These are phyloP conservation scores for Thinopyrum elongatum DNA, from an alignment of 176 grass and related monocot genomes.

Conservation along the genomic window DNA sequence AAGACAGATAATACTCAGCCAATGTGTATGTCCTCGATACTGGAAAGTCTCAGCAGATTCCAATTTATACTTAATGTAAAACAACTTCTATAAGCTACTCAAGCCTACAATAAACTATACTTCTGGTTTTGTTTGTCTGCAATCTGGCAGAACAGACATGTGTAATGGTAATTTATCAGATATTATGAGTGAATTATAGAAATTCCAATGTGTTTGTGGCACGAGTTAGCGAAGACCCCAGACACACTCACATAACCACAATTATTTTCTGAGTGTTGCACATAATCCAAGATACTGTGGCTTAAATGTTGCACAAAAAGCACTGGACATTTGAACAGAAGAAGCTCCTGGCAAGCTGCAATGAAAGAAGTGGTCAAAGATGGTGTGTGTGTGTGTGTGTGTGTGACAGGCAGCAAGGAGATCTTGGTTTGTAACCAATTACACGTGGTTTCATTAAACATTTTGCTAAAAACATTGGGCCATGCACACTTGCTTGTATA, in stretches of 20 bases:
- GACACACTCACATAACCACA: background rate
- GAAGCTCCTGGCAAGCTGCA: background rate
- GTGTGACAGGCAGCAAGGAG: background rate
- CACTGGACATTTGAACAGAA: background rate
- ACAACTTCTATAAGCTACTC: background rate
- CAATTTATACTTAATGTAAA: background rate
- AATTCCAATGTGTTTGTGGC: background rate
- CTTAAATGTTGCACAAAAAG: background rate
- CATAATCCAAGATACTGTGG: background rate
- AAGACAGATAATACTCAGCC: background rate
- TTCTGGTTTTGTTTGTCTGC: background rate
- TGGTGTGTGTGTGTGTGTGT: background rate
- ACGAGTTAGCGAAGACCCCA: background rate
- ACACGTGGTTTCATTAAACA: background rate
- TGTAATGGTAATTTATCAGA: background rate
- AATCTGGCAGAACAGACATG: background rate
- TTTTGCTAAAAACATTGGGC: background rate
- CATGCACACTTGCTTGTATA: background rate
- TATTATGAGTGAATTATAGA: background rate
- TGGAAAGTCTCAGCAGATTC: background rate
- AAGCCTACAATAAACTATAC: background rate
- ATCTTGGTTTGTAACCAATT: conserved; percentile 5
- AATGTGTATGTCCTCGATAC: background rate
- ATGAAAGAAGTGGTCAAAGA: background rate
- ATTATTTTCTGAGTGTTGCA: background rate